Evolutionary conservation across 768 basidiomycete genomes (phyloP).

Genomic region (Strobilomyces confusus): DNA sequence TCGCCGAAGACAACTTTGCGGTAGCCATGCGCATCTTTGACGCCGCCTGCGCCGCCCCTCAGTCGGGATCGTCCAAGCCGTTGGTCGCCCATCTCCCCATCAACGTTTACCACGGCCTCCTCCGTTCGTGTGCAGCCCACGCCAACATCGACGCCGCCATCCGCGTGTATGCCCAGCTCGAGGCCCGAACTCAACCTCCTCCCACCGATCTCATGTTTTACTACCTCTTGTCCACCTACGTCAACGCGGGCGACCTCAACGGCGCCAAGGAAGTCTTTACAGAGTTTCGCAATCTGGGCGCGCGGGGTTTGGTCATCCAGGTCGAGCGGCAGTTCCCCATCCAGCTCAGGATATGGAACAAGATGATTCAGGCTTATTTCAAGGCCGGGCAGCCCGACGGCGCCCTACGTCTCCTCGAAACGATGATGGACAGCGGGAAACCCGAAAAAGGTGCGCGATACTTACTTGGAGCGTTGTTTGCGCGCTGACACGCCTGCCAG

Average conservation of each 20-base stretch:
- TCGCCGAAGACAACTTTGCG: conserved; percentile 63
- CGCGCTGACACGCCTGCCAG: conserved; percentile 1
- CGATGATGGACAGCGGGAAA: conserved; percentile 55
- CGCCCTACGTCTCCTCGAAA: conserved; percentile 62
- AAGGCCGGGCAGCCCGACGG: conserved; percentile 54
- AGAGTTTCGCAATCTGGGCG: conserved; percentile 47
- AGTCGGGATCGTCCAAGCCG: conserved; percentile 10
- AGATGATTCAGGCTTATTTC: conserved; percentile 76
- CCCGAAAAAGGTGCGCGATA: conserved; percentile 13
- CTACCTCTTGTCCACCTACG: conserved; percentile 57
- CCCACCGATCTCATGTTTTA: conserved; percentile 42
- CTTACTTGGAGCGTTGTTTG: background rate
- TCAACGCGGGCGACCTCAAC: conserved; percentile 44
- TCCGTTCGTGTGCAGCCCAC: conserved; percentile 59
- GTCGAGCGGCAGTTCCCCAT: conserved; percentile 25
- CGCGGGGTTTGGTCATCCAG: conserved; percentile 27
- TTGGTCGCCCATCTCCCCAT: conserved; percentile 27
- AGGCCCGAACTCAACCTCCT: conserved; percentile 32
- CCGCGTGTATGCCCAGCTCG: conserved; percentile 60
- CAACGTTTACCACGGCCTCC: conserved; percentile 47
- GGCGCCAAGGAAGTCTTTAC: conserved; percentile 59
- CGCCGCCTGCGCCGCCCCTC: conserved; percentile 40
- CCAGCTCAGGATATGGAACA: conserved; percentile 60
- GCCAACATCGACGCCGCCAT: conserved; percentile 57
- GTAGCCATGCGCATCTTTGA: conserved; percentile 74